Base-by-base conservation (phyloP, 352 stramenopile genomes). In the Pythium folliculosum region DNA sequence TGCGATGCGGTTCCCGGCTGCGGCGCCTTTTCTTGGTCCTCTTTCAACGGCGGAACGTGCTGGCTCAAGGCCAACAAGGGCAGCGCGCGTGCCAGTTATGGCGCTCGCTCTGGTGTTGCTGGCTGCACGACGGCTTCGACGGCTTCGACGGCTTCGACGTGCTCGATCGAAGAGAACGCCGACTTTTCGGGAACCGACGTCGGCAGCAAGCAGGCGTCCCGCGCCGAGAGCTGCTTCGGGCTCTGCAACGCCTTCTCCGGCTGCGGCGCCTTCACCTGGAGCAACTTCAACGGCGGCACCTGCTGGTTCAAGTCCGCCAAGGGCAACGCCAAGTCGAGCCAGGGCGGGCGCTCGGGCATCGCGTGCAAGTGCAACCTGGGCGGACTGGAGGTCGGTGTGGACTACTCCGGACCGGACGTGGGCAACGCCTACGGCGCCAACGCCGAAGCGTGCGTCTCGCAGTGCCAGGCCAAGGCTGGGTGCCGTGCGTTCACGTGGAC, bases 401-500 rank as follows among this genome's bases (percentile, higher is more conserved):
- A 75, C 25, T 75, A 65, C 45, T 30, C 17, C 4, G 61, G 62
- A 40, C 67, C 63, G n/a, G 67, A 73, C 55, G 44, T 73, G 3
- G 55, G 43, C 40, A 73, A 35, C 38, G 51, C 60, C 17, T 19
- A 2, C 1, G 43, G 22, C 1, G 19, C 23, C 14, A 63, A 23
- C 23, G 60, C 67, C 2, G 10, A 54, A 7, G 49, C 14, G 8
- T 73, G 67, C 55, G 17, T 62, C 25, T 19, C 27, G 17, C 44
- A 53, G n/a, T 73, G 67, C 22, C 10, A 63, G 23, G 21, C 17
- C 13, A 1, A 12, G 5, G 22, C 32, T 5, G 52, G 60, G 13
- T 71, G 65, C 50, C n/a, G 51, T 7, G 71, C 68, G 21, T 81
- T 70, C 61, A 60, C 69, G 37, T 81, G 75, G 75, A 62, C 43